These are phyloP conservation scores for Chalciporus pseudorubinellus DNA, from an alignment of 768 basidiomycete species.

Conservation along the genomic window DNA sequence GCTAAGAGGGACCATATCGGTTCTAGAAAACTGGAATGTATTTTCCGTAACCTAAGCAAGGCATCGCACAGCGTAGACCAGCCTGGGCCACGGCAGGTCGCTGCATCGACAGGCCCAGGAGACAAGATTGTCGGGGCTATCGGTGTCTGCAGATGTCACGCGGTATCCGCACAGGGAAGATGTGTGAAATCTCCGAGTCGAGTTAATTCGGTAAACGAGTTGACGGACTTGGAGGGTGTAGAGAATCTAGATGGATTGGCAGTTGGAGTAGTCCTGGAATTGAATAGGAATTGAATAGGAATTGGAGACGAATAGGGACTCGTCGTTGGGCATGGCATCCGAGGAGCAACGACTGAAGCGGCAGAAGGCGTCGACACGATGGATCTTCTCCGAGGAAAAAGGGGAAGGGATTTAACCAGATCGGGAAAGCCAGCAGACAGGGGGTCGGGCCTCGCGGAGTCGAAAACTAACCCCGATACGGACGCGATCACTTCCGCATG, in stretches of 20 bases:
- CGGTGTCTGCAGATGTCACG: not conserved
- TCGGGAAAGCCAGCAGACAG: not conserved
- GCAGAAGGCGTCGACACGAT: not conserved
- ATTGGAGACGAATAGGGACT: too few relatives aligned
- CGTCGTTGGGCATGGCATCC: constrained; percentile 17
- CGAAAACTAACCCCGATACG: constrained; percentile 20
- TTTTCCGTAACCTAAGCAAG: too few relatives aligned
- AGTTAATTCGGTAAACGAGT: not conserved
- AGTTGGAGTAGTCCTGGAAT: too few relatives aligned
- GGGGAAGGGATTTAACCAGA: not conserved
- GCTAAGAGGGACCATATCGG: not conserved
- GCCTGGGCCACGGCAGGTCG: not conserved
- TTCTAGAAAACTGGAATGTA: not conserved
- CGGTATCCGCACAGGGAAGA: not conserved
- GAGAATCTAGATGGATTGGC: not conserved
- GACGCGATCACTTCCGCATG: constrained; percentile 24
- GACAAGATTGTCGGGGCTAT: not conserved
- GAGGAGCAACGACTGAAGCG: constrained; percentile 18
- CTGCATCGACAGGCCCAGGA: not conserved
- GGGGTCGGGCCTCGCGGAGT: constrained; percentile 21
- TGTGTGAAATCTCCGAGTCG: not conserved
- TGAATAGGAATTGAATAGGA: too few relatives aligned
- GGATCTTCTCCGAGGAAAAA: not conserved
- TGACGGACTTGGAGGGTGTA: not conserved
- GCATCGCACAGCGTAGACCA: too few relatives aligned